Percentiles rank a stretch among this genome's conserved stretches.
phyloP scores from a whole-genome alignment of 2,329 filamentous ascomycete genomes.

The Aspergillus tanneri region DNA sequence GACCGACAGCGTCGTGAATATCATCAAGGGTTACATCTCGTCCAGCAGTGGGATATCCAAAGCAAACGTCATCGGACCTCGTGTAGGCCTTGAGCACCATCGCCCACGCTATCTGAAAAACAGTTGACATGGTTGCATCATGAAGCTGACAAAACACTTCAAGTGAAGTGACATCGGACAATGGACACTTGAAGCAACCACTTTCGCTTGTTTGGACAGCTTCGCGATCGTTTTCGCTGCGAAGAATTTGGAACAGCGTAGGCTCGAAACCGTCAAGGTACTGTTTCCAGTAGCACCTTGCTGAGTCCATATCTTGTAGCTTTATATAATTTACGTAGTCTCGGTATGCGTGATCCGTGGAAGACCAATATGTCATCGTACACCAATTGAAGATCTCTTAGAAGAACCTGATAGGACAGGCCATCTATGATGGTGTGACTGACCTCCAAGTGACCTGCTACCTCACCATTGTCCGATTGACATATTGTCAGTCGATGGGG shows the following conservation, averaged over 20 bases:
- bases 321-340: slow-evolving; percentile 4
- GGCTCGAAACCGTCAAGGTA: background rate
- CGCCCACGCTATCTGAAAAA: slow-evolving; percentile 40
- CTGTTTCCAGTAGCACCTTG: background rate
- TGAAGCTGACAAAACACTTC: too few species aligned
- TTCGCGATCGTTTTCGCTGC: too few species aligned
- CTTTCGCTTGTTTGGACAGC: too few species aligned
- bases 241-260: background rate
- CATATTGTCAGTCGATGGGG: slow-evolving; percentile 3
- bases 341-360: background rate
- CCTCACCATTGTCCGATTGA: background rate
- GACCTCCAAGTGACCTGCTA: background rate
- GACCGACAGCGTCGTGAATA: slow-evolving; percentile 40
- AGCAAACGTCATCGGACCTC: slow-evolving; percentile 37
- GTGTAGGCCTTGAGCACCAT: slow-evolving; percentile 36
- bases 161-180: background rate
- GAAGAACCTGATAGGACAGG: slow-evolving; percentile 6
- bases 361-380: background rate
- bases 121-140: slow-evolving; percentile 21
- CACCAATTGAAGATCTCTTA: background rate
- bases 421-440: slow-evolving; percentile 7
- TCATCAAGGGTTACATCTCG: slow-evolving; percentile 37
- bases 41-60: slow-evolving; percentile 42
- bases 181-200: background rate
- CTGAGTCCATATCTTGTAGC: background rate